Evolutionary conservation across 2,329 filamentous ascomycete species (phyloP).

Genomic region (Monilinia polystroma): DNA sequence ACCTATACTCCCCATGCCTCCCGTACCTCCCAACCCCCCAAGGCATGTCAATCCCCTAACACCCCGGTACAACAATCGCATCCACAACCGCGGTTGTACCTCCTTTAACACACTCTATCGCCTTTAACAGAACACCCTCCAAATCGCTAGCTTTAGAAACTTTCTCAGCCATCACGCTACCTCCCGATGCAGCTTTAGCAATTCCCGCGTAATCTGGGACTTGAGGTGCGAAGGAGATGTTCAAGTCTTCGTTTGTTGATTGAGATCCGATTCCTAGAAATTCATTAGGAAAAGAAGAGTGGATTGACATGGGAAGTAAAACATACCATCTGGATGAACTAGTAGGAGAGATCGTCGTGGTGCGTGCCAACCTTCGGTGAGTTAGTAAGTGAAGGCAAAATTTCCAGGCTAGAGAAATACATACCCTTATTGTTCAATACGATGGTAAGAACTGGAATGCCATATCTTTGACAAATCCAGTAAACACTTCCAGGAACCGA

Average conservation of each 20-base stretch:
- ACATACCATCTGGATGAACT: constrained; percentile 55
- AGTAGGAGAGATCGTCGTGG: constrained; percentile 60
- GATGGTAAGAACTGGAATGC: constrained; percentile 64
- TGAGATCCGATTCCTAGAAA: constrained; percentile 55
- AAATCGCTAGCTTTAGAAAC: constrained; percentile 58
- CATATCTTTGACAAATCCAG: constrained; percentile 66
- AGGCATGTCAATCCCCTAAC: constrained; percentile 23
- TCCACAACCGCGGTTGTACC: constrained; percentile 63
- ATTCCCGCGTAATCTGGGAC: constrained; percentile 65
- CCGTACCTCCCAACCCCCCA: neutral
- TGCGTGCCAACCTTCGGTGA: constrained; percentile 58
- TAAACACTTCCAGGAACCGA: constrained; percentile 64
- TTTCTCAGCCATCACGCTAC: constrained; percentile 59
- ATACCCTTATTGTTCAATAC: constrained; percentile 65
- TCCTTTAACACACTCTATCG: constrained; percentile 56
- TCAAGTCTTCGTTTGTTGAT: constrained; percentile 61
- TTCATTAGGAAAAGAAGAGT: neutral
- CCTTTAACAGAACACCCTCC: constrained; percentile 53
- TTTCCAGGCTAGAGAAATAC: neutral
- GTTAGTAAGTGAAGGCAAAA: neutral
- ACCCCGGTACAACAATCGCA: constrained; percentile 36
- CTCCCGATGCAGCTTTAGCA: constrained; percentile 63
- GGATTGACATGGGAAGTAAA: neutral
- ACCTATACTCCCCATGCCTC: neutral
- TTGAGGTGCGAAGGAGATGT: constrained; percentile 64